Percentiles rank a stretch among this genome's conserved stretches.
Conservation (phyloP, 2,329 filamentous ascomycete genomes). For the Kalaharituber pfeilii region DNA sequence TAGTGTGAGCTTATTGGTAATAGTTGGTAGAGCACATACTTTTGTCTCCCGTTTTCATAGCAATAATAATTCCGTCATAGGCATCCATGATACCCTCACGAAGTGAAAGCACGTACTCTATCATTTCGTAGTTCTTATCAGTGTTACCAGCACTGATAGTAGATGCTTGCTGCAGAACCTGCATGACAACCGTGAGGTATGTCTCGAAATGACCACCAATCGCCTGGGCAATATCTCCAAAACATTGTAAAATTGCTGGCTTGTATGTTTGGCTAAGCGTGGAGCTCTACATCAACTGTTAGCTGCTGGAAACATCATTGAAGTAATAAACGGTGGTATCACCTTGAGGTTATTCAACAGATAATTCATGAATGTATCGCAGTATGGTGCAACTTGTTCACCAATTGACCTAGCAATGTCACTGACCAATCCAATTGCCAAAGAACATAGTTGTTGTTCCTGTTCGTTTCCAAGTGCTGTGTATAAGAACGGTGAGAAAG, state of each 20-base stretch:
- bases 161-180: conserved; percentile 84
- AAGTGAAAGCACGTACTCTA: conserved; percentile 86
- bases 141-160: conserved; percentile 53
- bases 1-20: not conserved
- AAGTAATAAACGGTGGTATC: conserved; percentile 22
- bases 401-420: conserved; percentile 87
- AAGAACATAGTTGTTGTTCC: conserved; percentile 80
- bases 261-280: conserved; percentile 92
- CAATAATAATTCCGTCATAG: conserved; percentile 90
- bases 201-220: conserved; percentile 85
- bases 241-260: conserved; percentile 92
- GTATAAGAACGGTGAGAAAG: conserved; percentile 81
- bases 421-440: conserved; percentile 93
- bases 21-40: conserved; percentile 34
- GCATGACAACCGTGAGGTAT: conserved; percentile 79
- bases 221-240: conserved; percentile 90
- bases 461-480: conserved; percentile 91
- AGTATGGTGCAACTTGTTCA: conserved; percentile 81
- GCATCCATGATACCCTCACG: conserved; percentile 98
- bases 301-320: conserved; percentile 18
- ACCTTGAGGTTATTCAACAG: conserved; percentile 79
- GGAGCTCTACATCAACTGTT: conserved; percentile 43
- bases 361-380: conserved; percentile 96
- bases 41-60: conserved; percentile 71
- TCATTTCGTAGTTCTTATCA: conserved; percentile 83